phyloP scores from a whole-genome alignment of 345 rosid genomes.

The Angophora floribunda region DNA sequence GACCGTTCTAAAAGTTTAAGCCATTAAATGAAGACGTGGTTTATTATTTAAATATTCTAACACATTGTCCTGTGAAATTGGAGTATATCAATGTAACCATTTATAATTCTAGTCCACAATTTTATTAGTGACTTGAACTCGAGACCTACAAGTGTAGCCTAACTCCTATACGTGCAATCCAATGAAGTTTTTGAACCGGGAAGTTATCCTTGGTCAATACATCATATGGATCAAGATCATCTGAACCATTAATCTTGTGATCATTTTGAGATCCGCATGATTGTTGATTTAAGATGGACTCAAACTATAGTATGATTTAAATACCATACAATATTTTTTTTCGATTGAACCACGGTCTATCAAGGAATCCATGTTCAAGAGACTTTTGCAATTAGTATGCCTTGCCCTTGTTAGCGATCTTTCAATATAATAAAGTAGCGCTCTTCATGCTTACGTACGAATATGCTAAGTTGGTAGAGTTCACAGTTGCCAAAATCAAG shows the following conservation, averaged over 20 bases:
- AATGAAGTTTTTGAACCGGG: background rate
- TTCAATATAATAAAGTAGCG: background rate
- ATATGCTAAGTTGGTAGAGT: background rate
- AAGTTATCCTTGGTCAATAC: background rate
- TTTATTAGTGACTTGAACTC: background rate
- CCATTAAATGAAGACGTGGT: no score
- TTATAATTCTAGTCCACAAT: background rate
- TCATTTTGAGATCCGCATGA: background rate
- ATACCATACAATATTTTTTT: background rate
- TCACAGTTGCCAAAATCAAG: background rate
- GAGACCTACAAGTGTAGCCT: background rate
- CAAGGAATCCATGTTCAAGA: background rate
- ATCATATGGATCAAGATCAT: background rate
- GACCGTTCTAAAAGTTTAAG: no score
- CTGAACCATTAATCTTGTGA: background rate
- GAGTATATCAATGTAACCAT: background rate
- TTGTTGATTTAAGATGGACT: background rate
- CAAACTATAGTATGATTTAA: background rate
- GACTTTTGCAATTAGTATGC: background rate
- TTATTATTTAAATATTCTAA: no score
- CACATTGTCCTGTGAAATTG: background rate
- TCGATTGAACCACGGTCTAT: background rate
- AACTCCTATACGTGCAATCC: background rate
- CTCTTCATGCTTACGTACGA: background rate
- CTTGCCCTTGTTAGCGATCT: background rate